Conservation (phyloP, 257 asterid species). For the Nicotiana noctiflora region DNA sequence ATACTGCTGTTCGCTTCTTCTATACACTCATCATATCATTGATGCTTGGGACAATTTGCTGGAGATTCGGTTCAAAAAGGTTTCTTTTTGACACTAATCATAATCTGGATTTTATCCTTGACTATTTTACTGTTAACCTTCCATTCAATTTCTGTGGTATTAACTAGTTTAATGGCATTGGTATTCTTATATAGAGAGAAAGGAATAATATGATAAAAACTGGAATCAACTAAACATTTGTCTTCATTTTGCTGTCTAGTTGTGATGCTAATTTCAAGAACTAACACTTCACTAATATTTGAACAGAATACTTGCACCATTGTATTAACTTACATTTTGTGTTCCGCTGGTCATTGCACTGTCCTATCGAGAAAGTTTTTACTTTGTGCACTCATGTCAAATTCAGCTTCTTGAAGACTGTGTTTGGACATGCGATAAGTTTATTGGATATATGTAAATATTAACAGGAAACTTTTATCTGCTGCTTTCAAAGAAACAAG, state of each 20-base stretch:
- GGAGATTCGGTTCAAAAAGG: conserved; percentile 94
- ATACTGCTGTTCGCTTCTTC: conserved; percentile 91
- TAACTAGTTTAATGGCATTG: not conserved
- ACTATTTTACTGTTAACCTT: not conserved
- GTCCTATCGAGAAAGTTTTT: not conserved
- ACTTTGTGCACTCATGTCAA: too few relatives aligned
- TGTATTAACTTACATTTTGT: not conserved
- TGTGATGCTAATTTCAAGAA: not conserved
- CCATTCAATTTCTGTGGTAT: not conserved
- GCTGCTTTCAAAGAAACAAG: too few relatives aligned
- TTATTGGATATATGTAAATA: too few relatives aligned
- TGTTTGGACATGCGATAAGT: too few relatives aligned
- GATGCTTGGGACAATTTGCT: conserved; percentile 89
- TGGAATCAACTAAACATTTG: not conserved
- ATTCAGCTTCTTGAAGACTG: too few relatives aligned
- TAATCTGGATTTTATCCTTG: not conserved
- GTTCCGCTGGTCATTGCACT: not conserved
- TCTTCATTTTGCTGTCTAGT: not conserved
- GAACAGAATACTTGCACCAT: not conserved
- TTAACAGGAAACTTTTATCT: too few relatives aligned
- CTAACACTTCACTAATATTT: not conserved
- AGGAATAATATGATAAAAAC: not conserved
- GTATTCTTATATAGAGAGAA: not conserved
- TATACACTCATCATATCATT: conserved; percentile 80
- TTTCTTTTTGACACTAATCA: conserved; percentile 14